A percentile compares a stretch with the other conserved stretches of the same genome.
These are phyloP conservation scores for Periconia sp. DNA, from an alignment of 2,329 filamentous ascomycete species.

Conservation along the genomic window DNA sequence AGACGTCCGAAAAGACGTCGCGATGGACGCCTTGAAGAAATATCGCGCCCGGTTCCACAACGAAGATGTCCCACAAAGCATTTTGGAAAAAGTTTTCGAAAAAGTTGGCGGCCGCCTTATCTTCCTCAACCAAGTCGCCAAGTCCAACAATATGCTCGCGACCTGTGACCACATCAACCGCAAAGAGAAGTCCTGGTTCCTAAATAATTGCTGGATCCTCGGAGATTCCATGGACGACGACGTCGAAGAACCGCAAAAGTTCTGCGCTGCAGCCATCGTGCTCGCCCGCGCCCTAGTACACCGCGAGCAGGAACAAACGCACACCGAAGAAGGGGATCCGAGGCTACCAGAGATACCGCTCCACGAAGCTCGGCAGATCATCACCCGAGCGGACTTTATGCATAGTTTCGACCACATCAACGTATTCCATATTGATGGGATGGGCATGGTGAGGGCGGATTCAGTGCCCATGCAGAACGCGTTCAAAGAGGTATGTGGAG, in stretches of 20 bases:
- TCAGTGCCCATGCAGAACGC: slow-evolving; percentile 95
- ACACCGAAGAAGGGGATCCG: slow-evolving; percentile 45
- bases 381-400: slow-evolving; percentile 94
- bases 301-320: slow-evolving; percentile 56
- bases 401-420: slow-evolving; percentile 89
- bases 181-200: slow-evolving; percentile 73
- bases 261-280: slow-evolving; percentile 90
- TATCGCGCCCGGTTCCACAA: slow-evolving; percentile 76
- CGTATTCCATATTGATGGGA: slow-evolving; percentile 88
- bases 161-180: slow-evolving; percentile 73
- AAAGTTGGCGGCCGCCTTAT: slow-evolving; percentile 86
- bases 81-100: slow-evolving; percentile 78
- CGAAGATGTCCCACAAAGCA: slow-evolving; percentile 57
- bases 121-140: slow-evolving; percentile 85
- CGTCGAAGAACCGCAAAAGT: slow-evolving; percentile 97
- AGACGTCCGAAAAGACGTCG: slow-evolving; percentile 76
- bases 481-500: slow-evolving; percentile 76
- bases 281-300: slow-evolving; percentile 87
- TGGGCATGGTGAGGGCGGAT: slow-evolving; percentile 84
- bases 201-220: slow-evolving; percentile 77
- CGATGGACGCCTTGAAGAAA: slow-evolving; percentile 71
- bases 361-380: slow-evolving; percentile 63
- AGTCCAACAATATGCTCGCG: slow-evolving; percentile 75
- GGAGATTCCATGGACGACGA: slow-evolving; percentile 85
- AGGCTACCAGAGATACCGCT: slow-evolving; percentile 66